Evolutionary conservation across 108 stramenopile species (phyloP).

Genomic region (Aurantiochytrium sp.): DNA sequence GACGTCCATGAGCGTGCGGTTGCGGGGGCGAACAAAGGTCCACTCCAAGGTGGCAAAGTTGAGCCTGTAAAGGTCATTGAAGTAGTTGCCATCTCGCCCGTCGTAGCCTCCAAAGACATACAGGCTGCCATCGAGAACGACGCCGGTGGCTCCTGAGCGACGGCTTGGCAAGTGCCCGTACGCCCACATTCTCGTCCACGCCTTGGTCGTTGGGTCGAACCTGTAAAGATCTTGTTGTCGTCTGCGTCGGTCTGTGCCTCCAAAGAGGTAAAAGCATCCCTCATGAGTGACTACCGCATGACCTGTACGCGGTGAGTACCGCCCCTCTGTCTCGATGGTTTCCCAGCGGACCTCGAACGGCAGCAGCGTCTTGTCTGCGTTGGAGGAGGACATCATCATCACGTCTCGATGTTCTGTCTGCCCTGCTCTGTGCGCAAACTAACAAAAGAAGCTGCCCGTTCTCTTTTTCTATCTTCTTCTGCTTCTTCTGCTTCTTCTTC

Average conservation of each 20-base stretch:
- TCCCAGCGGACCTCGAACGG: neutral
- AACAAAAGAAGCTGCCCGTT: too few species aligned
- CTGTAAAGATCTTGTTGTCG: neutral
- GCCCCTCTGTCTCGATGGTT: neutral
- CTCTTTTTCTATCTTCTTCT: too few species aligned
- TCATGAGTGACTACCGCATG: neutral
- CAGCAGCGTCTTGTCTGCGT: neutral
- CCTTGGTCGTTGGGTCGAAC: neutral
- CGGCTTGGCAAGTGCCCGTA: neutral
- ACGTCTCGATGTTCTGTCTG: too few species aligned
- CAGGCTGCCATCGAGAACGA: neutral
- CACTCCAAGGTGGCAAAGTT: conserved; percentile 10
- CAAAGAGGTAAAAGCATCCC: neutral
- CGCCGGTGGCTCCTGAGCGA: neutral
- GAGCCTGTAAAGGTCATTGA: neutral
- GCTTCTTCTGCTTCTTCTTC: too few species aligned
- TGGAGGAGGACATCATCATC: too few species aligned
- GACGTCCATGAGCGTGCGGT: neutral
- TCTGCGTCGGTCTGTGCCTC: neutral
- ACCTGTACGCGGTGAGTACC: neutral
- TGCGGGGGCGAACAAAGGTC: neutral
- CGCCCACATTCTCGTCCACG: neutral
- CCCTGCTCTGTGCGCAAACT: too few species aligned
- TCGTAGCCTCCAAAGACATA: conserved; percentile 13
- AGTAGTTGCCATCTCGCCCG: neutral